Evolutionary conservation across 768 basidiomycete genomes (phyloP), one percentile per base, ranked within the genome.

Genomic region (Phallus indusiatus): DNA sequence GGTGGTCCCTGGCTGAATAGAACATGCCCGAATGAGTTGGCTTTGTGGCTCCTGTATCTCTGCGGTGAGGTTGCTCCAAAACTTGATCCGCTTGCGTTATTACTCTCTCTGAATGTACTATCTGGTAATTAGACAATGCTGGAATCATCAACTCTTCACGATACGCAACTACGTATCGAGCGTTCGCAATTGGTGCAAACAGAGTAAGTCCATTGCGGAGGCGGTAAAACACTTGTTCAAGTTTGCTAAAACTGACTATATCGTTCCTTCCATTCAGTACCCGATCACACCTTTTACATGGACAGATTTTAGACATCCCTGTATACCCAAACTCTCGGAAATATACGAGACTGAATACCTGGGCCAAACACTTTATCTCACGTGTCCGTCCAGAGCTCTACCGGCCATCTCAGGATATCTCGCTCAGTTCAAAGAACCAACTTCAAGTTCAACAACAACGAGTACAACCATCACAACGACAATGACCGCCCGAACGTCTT

Each of bases 41-140:
- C 82, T 2, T 85, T 89, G 80, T 91, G 87, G 88, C 66, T 90
- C 17, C 81, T 87, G 65, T 91, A 88, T 87, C 81, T 87, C 3
- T 58, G 50, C 28, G 56, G 56, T 51, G 5, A 3, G 56, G n/a
- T n/a, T n/a, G n/a, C n/a, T n/a, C n/a, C 51, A 28, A 35, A 37
- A 37, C 8, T 37, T 8, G 36, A 37, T 8, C 8, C 16, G 36
- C 16, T 37, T 37, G 4, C 3, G n/a, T 12, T 18, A 48, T 48
- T 16, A 46, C 20, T 47, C 8, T n/a, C n/a, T n/a, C n/a, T n/a
- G n/a, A n/a, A n/a, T n/a, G n/a, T n/a, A n/a, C n/a, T n/a, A n/a
- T n/a, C n/a, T n/a, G n/a, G n/a, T n/a, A n/a, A 34, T 10, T 21
- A 56, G 55, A 56, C 14, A 47, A 37, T 16, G 36, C 8, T 37